These are phyloP conservation scores for Metahyphopichia silvanorum DNA, from an alignment of 805 yeast species.

Conservation along the genomic window DNA sequence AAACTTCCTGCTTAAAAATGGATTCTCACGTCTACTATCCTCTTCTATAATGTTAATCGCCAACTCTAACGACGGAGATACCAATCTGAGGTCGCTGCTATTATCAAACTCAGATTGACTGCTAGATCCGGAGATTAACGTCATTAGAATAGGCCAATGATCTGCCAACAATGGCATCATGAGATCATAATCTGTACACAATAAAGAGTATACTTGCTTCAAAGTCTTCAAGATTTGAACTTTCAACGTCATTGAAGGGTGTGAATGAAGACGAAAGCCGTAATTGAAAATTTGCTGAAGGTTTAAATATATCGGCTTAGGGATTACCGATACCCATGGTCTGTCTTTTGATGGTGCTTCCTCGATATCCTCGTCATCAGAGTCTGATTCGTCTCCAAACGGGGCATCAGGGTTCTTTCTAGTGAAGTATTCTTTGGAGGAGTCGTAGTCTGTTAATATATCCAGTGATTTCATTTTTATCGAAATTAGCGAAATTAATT, in stretches of 20 bases:
- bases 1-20: constrained; percentile 47
- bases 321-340: constrained; percentile 66
- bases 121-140: constrained; percentile 15
- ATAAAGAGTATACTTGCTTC: constrained; percentile 25
- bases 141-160: constrained; percentile 30
- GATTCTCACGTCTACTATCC: constrained; percentile 37
- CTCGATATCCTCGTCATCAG: constrained; percentile 10
- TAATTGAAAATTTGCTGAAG: constrained; percentile 62
- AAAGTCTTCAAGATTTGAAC: constrained; percentile 53
- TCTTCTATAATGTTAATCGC: constrained; percentile 21
- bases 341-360: constrained; percentile 12
- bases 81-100: constrained; percentile 13
- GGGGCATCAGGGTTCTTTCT: constrained; percentile 35
- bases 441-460: constrained; percentile 28
- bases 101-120: constrained; percentile 5
- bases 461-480: constrained; percentile 26
- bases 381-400: constrained; percentile 31
- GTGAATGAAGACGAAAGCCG: constrained; percentile 67
- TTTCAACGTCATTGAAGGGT: constrained; percentile 56
- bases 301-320: constrained; percentile 55
- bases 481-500: constrained; percentile 44
- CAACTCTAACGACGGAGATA: constrained; percentile 26
- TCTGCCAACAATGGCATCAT: constrained; percentile 30
- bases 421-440: constrained; percentile 35
- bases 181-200: constrained; percentile 27